Conservation (phyloP, 139 green algal genomes). For the Bryopsis sp. region DNA sequence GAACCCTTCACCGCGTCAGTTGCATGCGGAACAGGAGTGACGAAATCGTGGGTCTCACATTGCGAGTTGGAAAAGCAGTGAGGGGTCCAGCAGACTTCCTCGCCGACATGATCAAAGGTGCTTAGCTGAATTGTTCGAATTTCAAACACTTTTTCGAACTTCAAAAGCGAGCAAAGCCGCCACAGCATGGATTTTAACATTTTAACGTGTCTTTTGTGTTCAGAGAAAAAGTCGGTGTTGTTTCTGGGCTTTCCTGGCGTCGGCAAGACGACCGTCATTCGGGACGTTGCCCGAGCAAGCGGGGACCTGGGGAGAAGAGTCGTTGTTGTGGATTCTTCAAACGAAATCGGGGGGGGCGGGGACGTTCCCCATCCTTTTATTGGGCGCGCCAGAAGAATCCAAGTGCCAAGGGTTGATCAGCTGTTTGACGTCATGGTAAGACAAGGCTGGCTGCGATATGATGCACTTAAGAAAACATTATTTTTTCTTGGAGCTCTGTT, state of each 20-base stretch:
- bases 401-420: too few species aligned
- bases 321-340: conserved; percentile 80
- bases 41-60: conserved; percentile 64
- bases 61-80: conserved; percentile 58
- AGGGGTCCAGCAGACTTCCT: conserved; percentile 44
- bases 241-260: too few species aligned
- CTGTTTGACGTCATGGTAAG: too few species aligned
- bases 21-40: conserved; percentile 62
- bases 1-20: conserved; percentile 76
- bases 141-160: too few species aligned
- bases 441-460: too few species aligned
- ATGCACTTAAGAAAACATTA: conserved; percentile 34
- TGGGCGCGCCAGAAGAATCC: conserved; percentile 46
- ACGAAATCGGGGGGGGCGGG: conserved; percentile 84
- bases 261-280: conserved; percentile 82
- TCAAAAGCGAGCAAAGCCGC: too few species aligned
- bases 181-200: too few species aligned
- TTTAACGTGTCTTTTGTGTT: too few species aligned
- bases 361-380: conserved; percentile 66
- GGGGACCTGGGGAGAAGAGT: conserved; percentile 43
- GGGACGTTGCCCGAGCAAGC: conserved; percentile 56
- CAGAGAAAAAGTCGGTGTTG: too few species aligned
- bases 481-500: conserved; percentile 51
- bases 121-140: too few species aligned
- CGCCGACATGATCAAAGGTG: conserved; percentile 28